phyloP scores from a whole-genome alignment of 2,329 filamentous ascomycete genomes.

The Ophiostoma populinum region DNA sequence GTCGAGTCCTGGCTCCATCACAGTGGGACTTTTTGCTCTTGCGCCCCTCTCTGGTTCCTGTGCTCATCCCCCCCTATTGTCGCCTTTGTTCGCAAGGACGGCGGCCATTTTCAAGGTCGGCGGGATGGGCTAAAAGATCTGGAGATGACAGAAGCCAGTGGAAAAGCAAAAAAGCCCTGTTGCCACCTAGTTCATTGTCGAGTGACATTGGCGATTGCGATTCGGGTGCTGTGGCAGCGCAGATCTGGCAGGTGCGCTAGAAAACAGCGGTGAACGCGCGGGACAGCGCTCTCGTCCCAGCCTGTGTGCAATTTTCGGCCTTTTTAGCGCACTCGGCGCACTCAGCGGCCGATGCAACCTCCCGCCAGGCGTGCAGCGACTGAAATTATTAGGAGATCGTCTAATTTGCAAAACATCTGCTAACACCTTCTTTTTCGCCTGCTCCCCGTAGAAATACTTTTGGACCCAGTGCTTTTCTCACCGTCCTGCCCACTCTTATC shows the following conservation, averaged over 20 bases:
- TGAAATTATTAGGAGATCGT: too few species aligned
- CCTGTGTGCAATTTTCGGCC: not conserved
- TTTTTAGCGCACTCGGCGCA: too few species aligned
- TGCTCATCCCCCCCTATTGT: conserved; percentile 1
- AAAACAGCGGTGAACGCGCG: conserved; percentile 9
- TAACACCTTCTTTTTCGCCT: not conserved
- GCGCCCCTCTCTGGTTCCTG: conserved; percentile 1
- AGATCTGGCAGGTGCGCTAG: conserved; percentile 1
- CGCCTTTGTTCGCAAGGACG: not conserved
- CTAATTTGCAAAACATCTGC: not conserved
- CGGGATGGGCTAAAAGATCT: too few species aligned
- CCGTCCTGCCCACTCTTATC: not conserved
- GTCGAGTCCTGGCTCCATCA: conserved; percentile 4
- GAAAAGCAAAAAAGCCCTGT: too few species aligned
- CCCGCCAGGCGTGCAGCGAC: too few species aligned
- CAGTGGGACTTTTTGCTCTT: conserved; percentile 4
- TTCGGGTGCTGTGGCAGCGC: too few species aligned
- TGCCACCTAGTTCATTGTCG: too few species aligned
- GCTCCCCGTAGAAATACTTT: not conserved
- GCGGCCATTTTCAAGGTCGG: too few species aligned
- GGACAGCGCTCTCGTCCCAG: not conserved
- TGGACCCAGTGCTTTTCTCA: not conserved
- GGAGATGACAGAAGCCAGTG: too few species aligned
- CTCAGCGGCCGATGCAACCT: too few species aligned
- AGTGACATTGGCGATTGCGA: too few species aligned